phyloP scores from a whole-genome alignment of 2,329 filamentous ascomycete genomes.

The Penicillium glabrum region DNA sequence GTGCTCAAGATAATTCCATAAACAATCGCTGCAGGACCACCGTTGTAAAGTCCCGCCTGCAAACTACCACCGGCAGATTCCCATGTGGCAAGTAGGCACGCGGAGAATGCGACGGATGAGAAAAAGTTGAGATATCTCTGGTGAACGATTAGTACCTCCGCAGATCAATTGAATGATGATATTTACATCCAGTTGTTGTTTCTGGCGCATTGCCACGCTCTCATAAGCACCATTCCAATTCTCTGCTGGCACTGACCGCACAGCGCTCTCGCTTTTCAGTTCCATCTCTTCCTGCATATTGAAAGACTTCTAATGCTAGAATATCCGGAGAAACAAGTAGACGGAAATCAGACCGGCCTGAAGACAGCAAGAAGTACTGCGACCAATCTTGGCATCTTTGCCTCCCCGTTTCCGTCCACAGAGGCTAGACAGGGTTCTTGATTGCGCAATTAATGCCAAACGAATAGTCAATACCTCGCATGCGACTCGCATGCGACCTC shows the following conservation, averaged over 20 bases:
- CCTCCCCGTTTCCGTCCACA: not conserved
- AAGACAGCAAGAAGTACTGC: not conserved
- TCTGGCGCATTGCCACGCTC: not conserved
- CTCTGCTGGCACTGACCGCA: slow-evolving; percentile 3
- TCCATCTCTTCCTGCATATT: slow-evolving; percentile 12
- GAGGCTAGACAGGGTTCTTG: slow-evolving; percentile 7
- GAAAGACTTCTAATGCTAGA: not conserved
- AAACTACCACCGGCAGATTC: slow-evolving; percentile 30
- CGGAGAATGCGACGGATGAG: slow-evolving; percentile 39
- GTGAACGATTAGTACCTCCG: slow-evolving; percentile 1
- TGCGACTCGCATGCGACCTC: not conserved
- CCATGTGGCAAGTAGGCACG: slow-evolving; percentile 41
- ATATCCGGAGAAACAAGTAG: not conserved
- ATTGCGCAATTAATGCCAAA: slow-evolving; percentile 5
- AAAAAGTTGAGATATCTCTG: slow-evolving; percentile 32
- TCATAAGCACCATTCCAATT: slow-evolving; percentile 6
- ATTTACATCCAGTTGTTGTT: not conserved
- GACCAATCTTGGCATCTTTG: not conserved
- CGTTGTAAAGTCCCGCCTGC: slow-evolving; percentile 28
- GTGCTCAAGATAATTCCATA: slow-evolving; percentile 35
- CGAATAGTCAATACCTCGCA: not conserved
- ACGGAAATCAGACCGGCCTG: not conserved
- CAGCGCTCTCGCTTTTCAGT: slow-evolving; percentile 7
- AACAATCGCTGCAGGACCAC: slow-evolving; percentile 34
- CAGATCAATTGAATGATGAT: not conserved